Evolutionary conservation across 306 rosid species (phyloP).

Genomic region (Cucumis hystrix): DNA sequence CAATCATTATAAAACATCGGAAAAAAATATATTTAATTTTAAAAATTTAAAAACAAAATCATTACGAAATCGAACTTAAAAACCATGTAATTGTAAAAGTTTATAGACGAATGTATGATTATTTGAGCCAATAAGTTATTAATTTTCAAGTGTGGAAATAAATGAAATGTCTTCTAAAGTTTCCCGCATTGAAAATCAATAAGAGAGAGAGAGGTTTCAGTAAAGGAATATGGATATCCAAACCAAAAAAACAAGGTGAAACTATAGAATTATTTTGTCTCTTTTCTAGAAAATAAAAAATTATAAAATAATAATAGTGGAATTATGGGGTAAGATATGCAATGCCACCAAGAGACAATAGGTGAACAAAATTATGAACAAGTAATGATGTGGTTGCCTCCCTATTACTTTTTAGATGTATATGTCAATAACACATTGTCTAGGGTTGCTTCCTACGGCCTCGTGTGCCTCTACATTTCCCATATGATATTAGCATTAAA

Average conservation of each 20-base stretch:
- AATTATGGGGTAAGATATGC: constrained; percentile 2
- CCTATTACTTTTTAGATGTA: neutral
- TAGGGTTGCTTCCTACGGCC: neutral
- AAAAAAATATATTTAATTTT: no score
- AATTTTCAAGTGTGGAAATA: neutral
- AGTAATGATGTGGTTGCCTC: neutral
- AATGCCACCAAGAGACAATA: neutral
- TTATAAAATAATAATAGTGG: neutral
- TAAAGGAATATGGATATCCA: neutral
- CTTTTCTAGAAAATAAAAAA: neutral
- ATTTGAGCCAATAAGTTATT: no score
- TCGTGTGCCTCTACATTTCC: neutral
- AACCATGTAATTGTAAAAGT: no score
- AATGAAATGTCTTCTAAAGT: neutral
- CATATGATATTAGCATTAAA: neutral
- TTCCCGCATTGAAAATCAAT: neutral
- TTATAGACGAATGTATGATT: no score
- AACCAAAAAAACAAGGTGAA: neutral
- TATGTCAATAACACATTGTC: neutral
- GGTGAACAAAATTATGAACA: neutral
- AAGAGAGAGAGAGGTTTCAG: neutral
- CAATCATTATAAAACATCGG: no score
- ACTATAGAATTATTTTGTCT: neutral
- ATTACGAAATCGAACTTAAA: no score
- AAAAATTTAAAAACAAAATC: no score